These are phyloP conservation scores for Podosphaera xanthii DNA, from an alignment of 2,329 filamentous ascomycete species.

Conservation along the genomic window DNA sequence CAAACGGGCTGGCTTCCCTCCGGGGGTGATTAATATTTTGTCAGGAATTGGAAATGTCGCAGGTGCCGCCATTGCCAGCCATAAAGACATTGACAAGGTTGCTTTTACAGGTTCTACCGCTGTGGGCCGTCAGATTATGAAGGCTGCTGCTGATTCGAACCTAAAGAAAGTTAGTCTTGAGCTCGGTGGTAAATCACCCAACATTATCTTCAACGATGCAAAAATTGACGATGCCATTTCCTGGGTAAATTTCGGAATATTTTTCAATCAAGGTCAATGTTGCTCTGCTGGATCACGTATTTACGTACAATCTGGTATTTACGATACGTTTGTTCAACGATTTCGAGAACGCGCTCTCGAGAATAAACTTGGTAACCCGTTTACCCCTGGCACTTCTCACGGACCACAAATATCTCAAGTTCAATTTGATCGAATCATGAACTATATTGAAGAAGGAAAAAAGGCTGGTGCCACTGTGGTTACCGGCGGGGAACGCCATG, in stretches of 20 bases:
- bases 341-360: slow-evolving; percentile 40
- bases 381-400: slow-evolving; percentile 42
- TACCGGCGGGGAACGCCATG: slow-evolving; percentile 41
- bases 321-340: slow-evolving; percentile 42
- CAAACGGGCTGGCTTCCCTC: slow-evolving; percentile 41
- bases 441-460: slow-evolving; percentile 40
- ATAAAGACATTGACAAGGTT: slow-evolving; percentile 44
- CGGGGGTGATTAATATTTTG: slow-evolving; percentile 39
- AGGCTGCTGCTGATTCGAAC: slow-evolving; percentile 37
- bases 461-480: slow-evolving; percentile 39
- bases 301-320: slow-evolving; percentile 47
- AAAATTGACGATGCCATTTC: slow-evolving; percentile 38
- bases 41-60: slow-evolving; percentile 45
- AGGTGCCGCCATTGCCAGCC: slow-evolving; percentile 37
- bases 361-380: slow-evolving; percentile 48
- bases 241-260: slow-evolving; percentile 31
- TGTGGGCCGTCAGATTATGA: slow-evolving; percentile 39
- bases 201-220: slow-evolving; percentile 38
- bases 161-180: slow-evolving; percentile 42
- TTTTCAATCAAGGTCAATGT: slow-evolving; percentile 21
- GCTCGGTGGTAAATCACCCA: slow-evolving; percentile 38
- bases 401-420: slow-evolving; percentile 47
- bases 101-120: slow-evolving; percentile 42
- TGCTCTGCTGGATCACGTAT: slow-evolving; percentile 41
- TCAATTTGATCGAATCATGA: slow-evolving; percentile 50